Evolutionary conservation across 202 grass and related monocot species (phyloP).

Genomic region (Digitaria exilis): DNA sequence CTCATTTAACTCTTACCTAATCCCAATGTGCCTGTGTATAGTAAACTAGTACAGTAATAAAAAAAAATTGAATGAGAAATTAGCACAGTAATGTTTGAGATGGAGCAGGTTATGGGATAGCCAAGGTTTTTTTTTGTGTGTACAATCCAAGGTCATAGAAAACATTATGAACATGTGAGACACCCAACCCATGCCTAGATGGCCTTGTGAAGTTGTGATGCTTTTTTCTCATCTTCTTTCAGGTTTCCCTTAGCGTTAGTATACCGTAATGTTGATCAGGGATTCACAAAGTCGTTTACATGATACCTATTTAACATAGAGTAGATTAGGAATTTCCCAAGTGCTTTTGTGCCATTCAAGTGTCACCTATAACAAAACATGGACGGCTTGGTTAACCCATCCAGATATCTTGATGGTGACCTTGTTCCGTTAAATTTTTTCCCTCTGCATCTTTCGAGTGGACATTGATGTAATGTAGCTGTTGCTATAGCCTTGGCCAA

Average conservation of each 20-base stretch:
- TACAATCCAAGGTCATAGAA: neutral
- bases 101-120: neutral
- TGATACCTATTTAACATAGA: neutral
- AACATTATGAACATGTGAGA: neutral
- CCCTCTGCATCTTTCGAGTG: too few relatives aligned
- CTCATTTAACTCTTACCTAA: neutral
- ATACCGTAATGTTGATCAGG: neutral
- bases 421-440: too few relatives aligned
- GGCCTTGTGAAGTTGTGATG: conserved; percentile 29
- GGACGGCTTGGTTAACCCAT: neutral
- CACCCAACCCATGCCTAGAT: neutral
- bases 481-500: too few relatives aligned
- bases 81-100: too few relatives aligned
- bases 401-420: neutral
- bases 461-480: too few relatives aligned
- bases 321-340: neutral
- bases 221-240: neutral
- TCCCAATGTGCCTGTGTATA: neutral
- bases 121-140: neutral
- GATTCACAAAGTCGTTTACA: neutral
- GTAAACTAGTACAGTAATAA: neutral
- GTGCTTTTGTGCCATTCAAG: neutral
- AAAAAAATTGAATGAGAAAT: too few relatives aligned
- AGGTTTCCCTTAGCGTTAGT: neutral
- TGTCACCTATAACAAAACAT: neutral